These are phyloP conservation scores for Trifolium repens DNA, from an alignment of 306 rosid species.

Conservation along the genomic window DNA sequence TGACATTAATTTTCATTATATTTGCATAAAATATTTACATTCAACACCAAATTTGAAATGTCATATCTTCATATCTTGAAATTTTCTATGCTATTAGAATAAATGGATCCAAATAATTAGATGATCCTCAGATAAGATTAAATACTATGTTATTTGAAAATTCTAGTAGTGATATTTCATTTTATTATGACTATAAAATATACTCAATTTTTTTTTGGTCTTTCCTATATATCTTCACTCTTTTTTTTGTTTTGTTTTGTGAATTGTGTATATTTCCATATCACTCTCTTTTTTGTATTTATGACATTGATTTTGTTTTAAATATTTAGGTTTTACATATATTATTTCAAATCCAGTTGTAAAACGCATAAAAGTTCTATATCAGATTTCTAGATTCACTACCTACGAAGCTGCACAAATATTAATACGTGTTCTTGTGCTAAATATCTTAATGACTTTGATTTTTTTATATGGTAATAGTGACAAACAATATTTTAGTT, in stretches of 20 bases:
- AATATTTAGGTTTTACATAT: constrained; percentile 26
- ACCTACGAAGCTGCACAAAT: constrained; percentile 2
- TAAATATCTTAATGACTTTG: background rate
- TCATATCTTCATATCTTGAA: too few relatives aligned
- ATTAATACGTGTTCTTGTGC: background rate
- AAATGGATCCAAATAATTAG: too few relatives aligned
- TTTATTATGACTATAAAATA: too few relatives aligned
- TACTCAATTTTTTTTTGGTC: too few relatives aligned
- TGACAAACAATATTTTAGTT: constrained; percentile 9
- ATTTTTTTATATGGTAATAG: background rate
- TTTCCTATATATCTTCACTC: too few relatives aligned
- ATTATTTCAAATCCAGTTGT: background rate
- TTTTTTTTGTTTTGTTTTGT: background rate
- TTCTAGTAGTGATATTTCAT: too few relatives aligned
- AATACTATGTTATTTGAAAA: too few relatives aligned
- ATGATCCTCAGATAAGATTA: too few relatives aligned
- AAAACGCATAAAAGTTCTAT: background rate
- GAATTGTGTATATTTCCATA: background rate
- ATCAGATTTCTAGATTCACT: background rate
- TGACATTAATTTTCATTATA: too few relatives aligned
- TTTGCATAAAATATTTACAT: too few relatives aligned
- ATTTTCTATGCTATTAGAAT: too few relatives aligned
- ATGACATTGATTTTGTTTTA: background rate
- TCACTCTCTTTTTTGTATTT: background rate
- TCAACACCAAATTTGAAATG: too few relatives aligned